Evolutionary conservation across 2,329 filamentous ascomycete species (phyloP).

Genomic region (Colletotrichum sp.): DNA sequence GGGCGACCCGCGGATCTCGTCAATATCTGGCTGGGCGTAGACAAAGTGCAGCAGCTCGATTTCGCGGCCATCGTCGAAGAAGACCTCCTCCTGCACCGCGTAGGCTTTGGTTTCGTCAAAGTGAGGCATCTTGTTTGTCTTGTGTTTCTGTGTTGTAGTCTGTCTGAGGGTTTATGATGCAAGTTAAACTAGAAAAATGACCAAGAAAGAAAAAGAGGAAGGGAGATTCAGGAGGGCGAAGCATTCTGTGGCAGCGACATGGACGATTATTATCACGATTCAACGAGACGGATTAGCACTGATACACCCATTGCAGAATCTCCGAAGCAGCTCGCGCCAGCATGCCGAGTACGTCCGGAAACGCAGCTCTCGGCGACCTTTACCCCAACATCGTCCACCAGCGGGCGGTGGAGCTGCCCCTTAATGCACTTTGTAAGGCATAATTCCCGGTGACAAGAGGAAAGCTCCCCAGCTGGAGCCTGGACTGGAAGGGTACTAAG

Average conservation of each 20-base stretch:
- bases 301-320: slow-evolving; percentile 15
- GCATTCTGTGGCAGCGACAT: neutral
- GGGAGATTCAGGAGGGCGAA: neutral
- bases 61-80: slow-evolving; percentile 75
- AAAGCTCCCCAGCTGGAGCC: neutral
- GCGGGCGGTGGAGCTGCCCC: neutral
- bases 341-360: neutral
- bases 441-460: neutral
- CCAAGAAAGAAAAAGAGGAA: neutral
- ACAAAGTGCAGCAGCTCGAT: slow-evolving; percentile 75
- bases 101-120: slow-evolving; percentile 47
- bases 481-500: too few species aligned
- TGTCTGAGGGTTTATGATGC: neutral
- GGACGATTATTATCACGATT: slow-evolving; percentile 5
- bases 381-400: neutral
- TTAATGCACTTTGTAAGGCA: neutral
- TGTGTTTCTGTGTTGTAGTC: neutral
- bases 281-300: neutral
- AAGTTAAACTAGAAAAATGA: neutral
- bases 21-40: slow-evolving; percentile 64
- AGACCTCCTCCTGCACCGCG: slow-evolving; percentile 44
- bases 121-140: neutral
- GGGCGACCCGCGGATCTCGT: slow-evolving; percentile 69
- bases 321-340: slow-evolving; percentile 14
- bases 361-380: slow-evolving; percentile 11